A percentile compares a stretch with the other conserved stretches of the same genome.
Conservation (phyloP, 2,329 filamentous ascomycete genomes). For the Keithomyces neogunnii region DNA sequence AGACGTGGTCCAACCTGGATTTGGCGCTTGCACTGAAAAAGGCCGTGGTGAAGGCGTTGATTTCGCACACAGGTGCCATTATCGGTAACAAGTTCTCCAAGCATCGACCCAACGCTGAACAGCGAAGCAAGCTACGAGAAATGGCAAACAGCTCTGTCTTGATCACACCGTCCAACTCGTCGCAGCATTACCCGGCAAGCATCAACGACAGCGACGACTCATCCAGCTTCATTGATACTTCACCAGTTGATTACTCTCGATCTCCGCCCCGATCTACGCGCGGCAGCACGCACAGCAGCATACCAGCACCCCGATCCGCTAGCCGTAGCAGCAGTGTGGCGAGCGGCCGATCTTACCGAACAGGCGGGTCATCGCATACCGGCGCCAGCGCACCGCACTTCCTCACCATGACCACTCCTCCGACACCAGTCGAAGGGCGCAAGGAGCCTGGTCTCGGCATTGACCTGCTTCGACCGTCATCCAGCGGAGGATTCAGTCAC, state of each 20-base stretch:
- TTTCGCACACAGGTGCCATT: constrained; percentile 91
- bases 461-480: constrained; percentile 23
- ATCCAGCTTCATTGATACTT: constrained; percentile 43
- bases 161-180: constrained; percentile 28
- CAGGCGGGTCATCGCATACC: constrained; percentile 19
- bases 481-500: constrained; percentile 21
- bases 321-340: constrained; percentile 48
- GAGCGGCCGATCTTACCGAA: constrained; percentile 34
- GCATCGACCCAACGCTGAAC: constrained; percentile 72
- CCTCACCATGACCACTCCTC: constrained; percentile 36
- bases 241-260: constrained; percentile 49
- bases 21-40: constrained; percentile 88
- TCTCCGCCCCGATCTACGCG: constrained; percentile 47
- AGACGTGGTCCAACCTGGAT: constrained; percentile 98
- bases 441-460: constrained; percentile 17
- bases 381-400: constrained; percentile 28
- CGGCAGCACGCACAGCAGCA: constrained; percentile 39
- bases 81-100: constrained; percentile 95
- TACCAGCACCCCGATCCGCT: constrained; percentile 32
- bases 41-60: constrained; percentile 85
- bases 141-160: constrained; percentile 71
- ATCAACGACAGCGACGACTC: constrained; percentile 49
- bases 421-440: constrained; percentile 28
- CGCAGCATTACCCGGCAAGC: constrained; percentile 30
- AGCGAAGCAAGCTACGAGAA: constrained; percentile 72